phyloP scores from a whole-genome alignment of 352 stramenopile genomes.

The Globisporangium rhizosaccharum region DNA sequence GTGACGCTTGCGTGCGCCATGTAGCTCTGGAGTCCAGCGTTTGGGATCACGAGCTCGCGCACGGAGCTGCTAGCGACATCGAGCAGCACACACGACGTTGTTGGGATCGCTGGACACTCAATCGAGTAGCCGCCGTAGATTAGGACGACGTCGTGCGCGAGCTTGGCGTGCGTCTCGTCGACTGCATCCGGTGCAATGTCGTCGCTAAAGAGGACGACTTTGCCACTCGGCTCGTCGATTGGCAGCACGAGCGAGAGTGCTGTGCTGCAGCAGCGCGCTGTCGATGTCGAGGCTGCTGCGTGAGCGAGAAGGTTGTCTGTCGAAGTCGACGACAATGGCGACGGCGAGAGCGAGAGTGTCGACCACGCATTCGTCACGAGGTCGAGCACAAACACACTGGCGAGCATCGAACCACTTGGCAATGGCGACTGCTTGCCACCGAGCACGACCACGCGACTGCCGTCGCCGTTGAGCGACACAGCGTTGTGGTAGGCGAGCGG shows the following conservation, averaged over 20 bases:
- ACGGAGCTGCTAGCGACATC: slow-evolving; percentile 23
- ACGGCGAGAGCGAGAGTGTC: slow-evolving; percentile 13
- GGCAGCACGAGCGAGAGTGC: slow-evolving; percentile 26
- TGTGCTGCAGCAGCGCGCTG: slow-evolving; percentile 29
- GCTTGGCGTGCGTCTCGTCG: slow-evolving; percentile 1
- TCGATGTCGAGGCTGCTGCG: slow-evolving; percentile 7
- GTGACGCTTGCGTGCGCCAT: slow-evolving; percentile 37
- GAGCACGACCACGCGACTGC: slow-evolving; percentile 38
- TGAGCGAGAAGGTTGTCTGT: slow-evolving; percentile 1
- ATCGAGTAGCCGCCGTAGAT: slow-evolving; percentile 56
- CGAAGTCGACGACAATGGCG: background rate
- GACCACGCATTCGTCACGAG: slow-evolving; percentile 42
- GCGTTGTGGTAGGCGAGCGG: slow-evolving; percentile 46
- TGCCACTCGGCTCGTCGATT: slow-evolving; percentile 18
- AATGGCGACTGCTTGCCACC: slow-evolving; percentile 26
- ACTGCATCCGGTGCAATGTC: slow-evolving; percentile 15
- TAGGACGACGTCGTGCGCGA: slow-evolving; percentile 22
- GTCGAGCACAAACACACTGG: slow-evolving; percentile 44
- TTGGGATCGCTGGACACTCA: slow-evolving; percentile 14
- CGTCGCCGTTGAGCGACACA: slow-evolving; percentile 24
- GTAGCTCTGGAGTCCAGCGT: slow-evolving; percentile 31
- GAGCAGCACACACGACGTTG: slow-evolving; percentile 35
- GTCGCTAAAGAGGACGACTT: slow-evolving; percentile 15
- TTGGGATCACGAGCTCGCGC: slow-evolving; percentile 27
- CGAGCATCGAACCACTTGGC: slow-evolving; percentile 18